These are phyloP conservation scores for Ophiostoma tasmaniense DNA, from an alignment of 2,329 filamentous ascomycete species.

Conservation along the genomic window DNA sequence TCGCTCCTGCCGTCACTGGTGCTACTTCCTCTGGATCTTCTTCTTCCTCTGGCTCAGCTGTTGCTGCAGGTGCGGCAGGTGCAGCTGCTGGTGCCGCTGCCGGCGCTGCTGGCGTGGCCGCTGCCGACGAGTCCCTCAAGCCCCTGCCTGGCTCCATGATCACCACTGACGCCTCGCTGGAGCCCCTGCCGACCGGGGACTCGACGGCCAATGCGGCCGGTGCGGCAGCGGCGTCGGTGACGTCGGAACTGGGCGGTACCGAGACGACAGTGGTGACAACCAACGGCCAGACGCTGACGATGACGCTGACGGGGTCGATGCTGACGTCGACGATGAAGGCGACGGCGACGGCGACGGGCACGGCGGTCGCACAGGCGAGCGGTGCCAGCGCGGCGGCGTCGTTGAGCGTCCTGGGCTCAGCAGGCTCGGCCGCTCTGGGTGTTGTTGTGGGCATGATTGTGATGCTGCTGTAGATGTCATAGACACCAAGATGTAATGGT, in stretches of 20 bases:
- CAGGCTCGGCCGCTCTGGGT: not conserved
- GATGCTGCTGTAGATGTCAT: not conserved
- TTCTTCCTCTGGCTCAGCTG: not conserved
- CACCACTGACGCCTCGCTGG: not conserved
- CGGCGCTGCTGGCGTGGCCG: not conserved
- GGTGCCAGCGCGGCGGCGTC: not conserved
- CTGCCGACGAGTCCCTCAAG: not conserved
- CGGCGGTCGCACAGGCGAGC: not conserved
- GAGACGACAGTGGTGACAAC: slow-evolving; percentile 19
- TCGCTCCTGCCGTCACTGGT: not conserved
- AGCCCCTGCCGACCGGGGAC: slow-evolving; percentile 8
- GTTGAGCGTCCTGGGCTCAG: not conserved
- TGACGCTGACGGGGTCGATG: slow-evolving; percentile 17
- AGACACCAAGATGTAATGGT: not conserved
- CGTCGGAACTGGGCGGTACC: slow-evolving; percentile 9
- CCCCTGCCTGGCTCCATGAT: not conserved
- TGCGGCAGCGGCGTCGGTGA: not conserved
- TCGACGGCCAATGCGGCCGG: not conserved
- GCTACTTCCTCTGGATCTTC: not conserved
- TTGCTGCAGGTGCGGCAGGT: not conserved
- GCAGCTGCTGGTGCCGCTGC: not conserved
- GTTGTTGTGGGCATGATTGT: not conserved
- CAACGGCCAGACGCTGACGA: slow-evolving; percentile 16
- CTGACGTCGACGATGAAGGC: slow-evolving; percentile 1
- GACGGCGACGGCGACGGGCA: slow-evolving; percentile 5